phyloP scores from a whole-genome alignment of 208 protist genomes.

The Wallacemonas sp. region DNA sequence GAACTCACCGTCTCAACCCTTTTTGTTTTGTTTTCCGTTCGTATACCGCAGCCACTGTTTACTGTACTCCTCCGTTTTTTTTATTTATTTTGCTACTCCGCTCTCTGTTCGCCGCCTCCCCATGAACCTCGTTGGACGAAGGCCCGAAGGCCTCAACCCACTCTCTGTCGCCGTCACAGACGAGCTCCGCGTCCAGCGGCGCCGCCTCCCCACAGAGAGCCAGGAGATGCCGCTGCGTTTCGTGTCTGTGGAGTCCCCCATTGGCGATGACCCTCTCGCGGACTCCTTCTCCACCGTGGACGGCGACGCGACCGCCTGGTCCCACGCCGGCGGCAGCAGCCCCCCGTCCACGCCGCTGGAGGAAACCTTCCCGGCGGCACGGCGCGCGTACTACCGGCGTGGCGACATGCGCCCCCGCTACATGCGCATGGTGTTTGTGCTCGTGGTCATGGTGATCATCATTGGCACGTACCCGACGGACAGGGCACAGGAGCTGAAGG shows the following conservation, averaged over 20 bases:
- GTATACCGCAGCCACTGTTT: no score
- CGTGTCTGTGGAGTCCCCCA: background rate
- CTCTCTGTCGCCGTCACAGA: background rate
- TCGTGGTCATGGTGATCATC: slow-evolving; percentile 15
- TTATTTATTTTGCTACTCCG: slow-evolving; percentile 20
- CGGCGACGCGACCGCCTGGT: slow-evolving; percentile 1
- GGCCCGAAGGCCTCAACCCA: background rate
- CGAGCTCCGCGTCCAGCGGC: background rate
- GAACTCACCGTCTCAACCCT: no score
- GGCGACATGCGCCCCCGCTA: slow-evolving; percentile 16
- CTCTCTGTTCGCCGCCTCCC: no score
- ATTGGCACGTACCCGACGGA: slow-evolving; percentile 21
- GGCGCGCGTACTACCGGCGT: background rate
- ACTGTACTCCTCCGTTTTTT: no score
- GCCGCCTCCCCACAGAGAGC: background rate
- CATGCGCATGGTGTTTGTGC: slow-evolving; percentile 16
- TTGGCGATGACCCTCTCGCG: background rate
- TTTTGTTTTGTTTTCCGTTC: background rate
- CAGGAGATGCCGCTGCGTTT: background rate
- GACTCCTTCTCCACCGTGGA: slow-evolving; percentile 3
- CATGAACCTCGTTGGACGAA: background rate
- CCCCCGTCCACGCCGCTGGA: slow-evolving; percentile 18
- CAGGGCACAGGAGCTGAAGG: slow-evolving; percentile 19
- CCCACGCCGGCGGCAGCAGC: slow-evolving; percentile 19
- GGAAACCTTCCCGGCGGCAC: background rate